A percentile compares a stretch with the other conserved stretches of the same genome.
These are phyloP conservation scores for Daedalea quercina DNA, from an alignment of 768 basidiomycete species.

Conservation along the genomic window DNA sequence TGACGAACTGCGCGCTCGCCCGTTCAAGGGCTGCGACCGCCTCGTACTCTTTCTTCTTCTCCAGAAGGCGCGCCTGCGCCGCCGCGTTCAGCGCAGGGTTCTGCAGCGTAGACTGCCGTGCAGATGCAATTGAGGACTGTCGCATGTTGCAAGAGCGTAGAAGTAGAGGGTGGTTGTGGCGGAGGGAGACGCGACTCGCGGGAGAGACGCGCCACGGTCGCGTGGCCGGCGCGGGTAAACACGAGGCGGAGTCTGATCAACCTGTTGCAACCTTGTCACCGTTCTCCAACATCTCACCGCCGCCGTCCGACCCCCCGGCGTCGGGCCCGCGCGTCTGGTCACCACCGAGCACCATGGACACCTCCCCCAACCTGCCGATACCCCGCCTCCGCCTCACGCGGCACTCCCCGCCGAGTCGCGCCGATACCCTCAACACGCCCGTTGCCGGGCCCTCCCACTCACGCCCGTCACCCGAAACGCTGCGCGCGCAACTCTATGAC, in stretches of 20 bases:
- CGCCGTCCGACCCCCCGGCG: conserved; percentile 6
- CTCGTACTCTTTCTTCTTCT: conserved; percentile 80
- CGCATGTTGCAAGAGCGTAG: conserved; percentile 33
- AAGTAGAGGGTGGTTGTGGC: neutral
- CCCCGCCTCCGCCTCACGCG: conserved; percentile 20
- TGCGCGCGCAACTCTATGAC: conserved; percentile 24
- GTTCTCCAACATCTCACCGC: conserved; percentile 1
- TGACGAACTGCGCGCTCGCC: conserved; percentile 54
- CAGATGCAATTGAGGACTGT: conserved; percentile 45
- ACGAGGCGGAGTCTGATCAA: neutral
- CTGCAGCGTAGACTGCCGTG: conserved; percentile 41
- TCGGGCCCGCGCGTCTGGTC: neutral
- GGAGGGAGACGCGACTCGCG: neutral
- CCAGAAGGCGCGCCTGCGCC: conserved; percentile 48
- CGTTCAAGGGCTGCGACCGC: conserved; percentile 67
- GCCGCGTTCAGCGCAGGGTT: conserved; percentile 39
- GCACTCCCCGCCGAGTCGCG: conserved; percentile 10
- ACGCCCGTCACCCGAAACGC: conserved; percentile 15
- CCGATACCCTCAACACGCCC: conserved; percentile 13
- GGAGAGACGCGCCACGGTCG: neutral
- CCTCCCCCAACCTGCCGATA: conserved; percentile 10
- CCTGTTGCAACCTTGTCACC: neutral
- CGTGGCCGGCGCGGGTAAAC: neutral
- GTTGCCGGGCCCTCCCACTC: conserved; percentile 29
- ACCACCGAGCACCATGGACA: conserved; percentile 14